Evolutionary conservation across 1,284 basidiomycete genomes (phyloP), one percentile per base, ranked within the genome.

Genomic region (Cutaneotrichosporon mucoides): DNA sequence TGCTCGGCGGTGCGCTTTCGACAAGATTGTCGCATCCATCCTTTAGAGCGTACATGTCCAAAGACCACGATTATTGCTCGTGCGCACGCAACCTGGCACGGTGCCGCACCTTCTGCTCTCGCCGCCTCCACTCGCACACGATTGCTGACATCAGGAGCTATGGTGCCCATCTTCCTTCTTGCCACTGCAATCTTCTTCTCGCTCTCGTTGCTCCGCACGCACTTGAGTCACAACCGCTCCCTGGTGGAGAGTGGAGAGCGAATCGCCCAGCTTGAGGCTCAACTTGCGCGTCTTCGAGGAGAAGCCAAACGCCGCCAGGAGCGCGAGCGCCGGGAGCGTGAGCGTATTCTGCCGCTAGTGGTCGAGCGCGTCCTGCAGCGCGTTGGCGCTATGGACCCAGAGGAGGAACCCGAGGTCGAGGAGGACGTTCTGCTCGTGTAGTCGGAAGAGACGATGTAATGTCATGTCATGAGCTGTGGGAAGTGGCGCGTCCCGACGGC

Each of bases 111-210:
- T 24, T 24, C 24, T 24, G 24, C 24, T 24, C 24, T 24, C 24
- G 24, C 24, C 24, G 24, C 24, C 24, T 24, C 24, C 24, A 24
- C 24, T 24, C 24, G 24, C 24, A 24, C 24, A 24, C 24, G 38
- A 6, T 24, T 15, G 49, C 58, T 60, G 33, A 59, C 51, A 8
- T n/a, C 53, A 55, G 56, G 60, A 76, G 77, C 77, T 33, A 79
- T 77, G 73, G 53, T 79, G 37, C 77, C 77, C 4, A 73, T 77
- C 58, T 69, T 79, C 41, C 60, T 76, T 35, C 68, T 79, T 49
- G 73, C 73, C 7, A 76, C 76, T 0, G 73, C 71, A 15, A 64
- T 77, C 50, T 78, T 77, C 67, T 69, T 78, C 50, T 71, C 72
- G 37, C 71, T 75, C 49, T 66, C 69, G 38, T 65, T 76, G 33